Conservation (phyloP, 306 rosid genomes). For the Albizia julibrissin region DNA sequence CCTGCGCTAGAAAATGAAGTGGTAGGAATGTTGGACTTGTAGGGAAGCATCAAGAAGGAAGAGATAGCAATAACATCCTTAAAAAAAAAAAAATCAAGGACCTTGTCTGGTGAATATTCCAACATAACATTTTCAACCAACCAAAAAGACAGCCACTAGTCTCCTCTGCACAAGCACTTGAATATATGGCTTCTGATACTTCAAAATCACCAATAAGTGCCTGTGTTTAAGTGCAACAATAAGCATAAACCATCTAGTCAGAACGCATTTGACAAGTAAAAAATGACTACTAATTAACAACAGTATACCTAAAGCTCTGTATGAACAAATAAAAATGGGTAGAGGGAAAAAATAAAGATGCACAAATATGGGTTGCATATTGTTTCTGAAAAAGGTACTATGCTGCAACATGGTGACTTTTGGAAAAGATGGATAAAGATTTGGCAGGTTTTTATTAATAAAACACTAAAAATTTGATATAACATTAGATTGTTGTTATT, state of each 20-base stretch:
- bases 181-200: slow-evolving; percentile 76
- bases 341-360: neutral
- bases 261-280: neutral
- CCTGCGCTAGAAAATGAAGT: slow-evolving; percentile 50
- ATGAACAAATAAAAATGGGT: neutral
- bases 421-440: no score
- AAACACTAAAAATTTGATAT: no score
- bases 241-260: slow-evolving; percentile 14
- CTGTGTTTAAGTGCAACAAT: slow-evolving; percentile 38
- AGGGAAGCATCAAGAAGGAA: neutral
- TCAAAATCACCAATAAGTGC: slow-evolving; percentile 77
- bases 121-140: slow-evolving; percentile 81
- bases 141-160: slow-evolving; percentile 69
- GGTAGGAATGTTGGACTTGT: neutral
- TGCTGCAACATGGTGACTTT: no score
- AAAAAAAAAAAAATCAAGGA: neutral
- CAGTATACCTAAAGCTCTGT: neutral
- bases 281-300: neutral
- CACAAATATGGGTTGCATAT: no score
- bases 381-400: neutral
- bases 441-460: no score
- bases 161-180: slow-evolving; percentile 61
- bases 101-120: slow-evolving; percentile 82
- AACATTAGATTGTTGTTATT: no score
- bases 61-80: neutral